Evolutionary conservation across 331 rosid species (phyloP), one percentile per base, ranked within the genome.

Genomic region (Quercus phellos): DNA sequence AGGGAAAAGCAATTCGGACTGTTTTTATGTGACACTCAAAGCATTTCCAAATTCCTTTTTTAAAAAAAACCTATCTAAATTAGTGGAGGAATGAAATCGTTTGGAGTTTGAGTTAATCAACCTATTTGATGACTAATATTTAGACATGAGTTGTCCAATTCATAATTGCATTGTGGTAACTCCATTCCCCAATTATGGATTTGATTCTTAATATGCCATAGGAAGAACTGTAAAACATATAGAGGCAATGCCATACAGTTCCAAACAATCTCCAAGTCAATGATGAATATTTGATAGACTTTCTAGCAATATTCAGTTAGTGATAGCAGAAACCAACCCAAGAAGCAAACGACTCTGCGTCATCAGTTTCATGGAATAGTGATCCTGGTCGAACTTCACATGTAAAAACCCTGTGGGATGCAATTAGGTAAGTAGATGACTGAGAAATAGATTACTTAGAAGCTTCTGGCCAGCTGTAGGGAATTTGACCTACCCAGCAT

Each of bases 371-470:
- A 83, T 88, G 92, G 81, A 72, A 84, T 79, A 95, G 87, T 16
- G 99, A 95, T 51, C 99, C 99, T n/a, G 98, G 98, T 79, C 94
- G 98, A 78, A 90, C 97, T 92, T 95, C 91, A 84, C 99, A 95
- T 21, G 99, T 95, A 78, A 87, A 95, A 55, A 1, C 46, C 90
- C 99, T 95, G 73, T 26, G 63, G 72, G 34, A 75, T 80, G 79
- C 73, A 89, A 73, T 75, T 18, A 55, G 73, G 38, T 73, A 55
- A 32, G 21, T 85, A 81, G 68, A 74, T 61, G 55, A 68, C 72
- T 72, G 74, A 51, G 34, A 32, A 73, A 35, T 80, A 51, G 59
- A 71, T 43, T 46, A 59, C 5, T 38, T 74, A 69, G 24, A 78
- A 81, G 63, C 59, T 76, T 70, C 21, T 63, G 78, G 81, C 30